phyloP scores from a whole-genome alignment of 805 yeast genomes.

The Saturnispora hagleri region DNA sequence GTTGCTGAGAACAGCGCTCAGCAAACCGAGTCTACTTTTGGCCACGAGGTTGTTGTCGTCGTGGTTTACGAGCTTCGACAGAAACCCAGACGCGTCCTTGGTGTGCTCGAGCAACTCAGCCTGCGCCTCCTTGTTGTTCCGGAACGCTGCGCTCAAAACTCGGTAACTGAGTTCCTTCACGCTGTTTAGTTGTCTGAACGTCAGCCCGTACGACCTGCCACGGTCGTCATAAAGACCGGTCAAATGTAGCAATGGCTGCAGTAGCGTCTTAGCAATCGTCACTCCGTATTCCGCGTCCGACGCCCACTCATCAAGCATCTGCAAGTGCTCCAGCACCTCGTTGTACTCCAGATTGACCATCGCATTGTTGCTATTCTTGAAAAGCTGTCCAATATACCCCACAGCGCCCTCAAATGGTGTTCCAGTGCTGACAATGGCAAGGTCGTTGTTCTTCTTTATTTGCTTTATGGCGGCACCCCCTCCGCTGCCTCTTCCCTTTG shows the following conservation, averaged over 20 bases:
- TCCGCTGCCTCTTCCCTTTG: background rate
- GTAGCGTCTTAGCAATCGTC: conserved; percentile 32
- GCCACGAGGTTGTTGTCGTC: conserved; percentile 7
- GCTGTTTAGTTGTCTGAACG: conserved; percentile 10
- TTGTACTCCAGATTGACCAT: conserved; percentile 3
- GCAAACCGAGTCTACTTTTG: conserved; percentile 41
- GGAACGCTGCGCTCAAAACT: conserved; percentile 54
- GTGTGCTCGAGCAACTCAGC: conserved; percentile 13
- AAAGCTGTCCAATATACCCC: conserved; percentile 4
- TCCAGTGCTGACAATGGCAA: conserved; percentile 5
- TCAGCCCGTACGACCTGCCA: conserved; percentile 5
- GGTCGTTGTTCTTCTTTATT: conserved; percentile 8
- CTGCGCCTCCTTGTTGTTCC: conserved; percentile 54
- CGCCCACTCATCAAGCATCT: conserved; percentile 46
- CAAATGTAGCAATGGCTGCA: conserved; percentile 26
- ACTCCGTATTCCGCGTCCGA: conserved; percentile 60
- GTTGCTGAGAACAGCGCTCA: conserved; percentile 37
- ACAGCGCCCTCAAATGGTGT: conserved; percentile 4
- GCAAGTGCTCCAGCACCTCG: conserved; percentile 23
- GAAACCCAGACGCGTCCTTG: conserved; percentile 14
- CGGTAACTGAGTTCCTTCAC: conserved; percentile 47
- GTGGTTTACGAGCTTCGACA: conserved; percentile 13
- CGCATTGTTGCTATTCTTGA: background rate
- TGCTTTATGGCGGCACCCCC: background rate
- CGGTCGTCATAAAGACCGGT: conserved; percentile 21